Conservation (phyloP, 495 filamentous ascomycete species). For the Talaromyces adpressus region DNA sequence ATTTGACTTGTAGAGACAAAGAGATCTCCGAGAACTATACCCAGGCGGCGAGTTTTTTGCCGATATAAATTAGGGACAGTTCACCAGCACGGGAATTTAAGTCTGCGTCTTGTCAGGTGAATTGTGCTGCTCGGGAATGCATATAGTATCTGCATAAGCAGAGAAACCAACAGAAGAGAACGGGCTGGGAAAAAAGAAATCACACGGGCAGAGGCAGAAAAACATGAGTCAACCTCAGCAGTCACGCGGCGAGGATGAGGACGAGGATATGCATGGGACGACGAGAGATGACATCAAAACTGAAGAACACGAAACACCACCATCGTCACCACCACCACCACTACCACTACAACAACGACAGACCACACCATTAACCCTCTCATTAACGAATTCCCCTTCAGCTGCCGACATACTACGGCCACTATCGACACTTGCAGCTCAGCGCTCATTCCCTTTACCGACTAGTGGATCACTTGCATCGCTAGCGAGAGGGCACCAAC, state of each 20-base stretch:
- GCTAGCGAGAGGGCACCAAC: conserved; percentile 7
- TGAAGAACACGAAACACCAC: not conserved
- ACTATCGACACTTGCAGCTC: conserved; percentile 4
- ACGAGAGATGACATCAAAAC: not conserved
- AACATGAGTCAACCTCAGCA: not conserved
- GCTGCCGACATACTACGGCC: conserved; percentile 6
- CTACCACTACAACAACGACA: not conserved
- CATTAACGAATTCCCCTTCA: not conserved
- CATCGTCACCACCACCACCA: not conserved
- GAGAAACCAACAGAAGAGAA: not conserved
- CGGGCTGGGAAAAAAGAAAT: not conserved
- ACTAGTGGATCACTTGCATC: conserved; percentile 9
- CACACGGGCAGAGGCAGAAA: not conserved
- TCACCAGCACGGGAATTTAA: not conserved
- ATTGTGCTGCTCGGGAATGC: not conserved
- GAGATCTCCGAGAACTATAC: not conserved
- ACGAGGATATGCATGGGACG: not conserved
- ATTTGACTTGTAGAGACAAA: not conserved
- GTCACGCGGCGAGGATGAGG: not conserved
- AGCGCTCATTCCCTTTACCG: conserved; percentile 2
- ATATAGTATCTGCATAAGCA: not conserved
- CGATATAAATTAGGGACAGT: not conserved
- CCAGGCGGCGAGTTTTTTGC: not conserved
- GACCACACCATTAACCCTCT: not conserved
- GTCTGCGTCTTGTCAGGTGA: not conserved